Conservation (phyloP, 2,329 filamentous ascomycete genomes). For the Tolypocladium ovalisporum region DNA sequence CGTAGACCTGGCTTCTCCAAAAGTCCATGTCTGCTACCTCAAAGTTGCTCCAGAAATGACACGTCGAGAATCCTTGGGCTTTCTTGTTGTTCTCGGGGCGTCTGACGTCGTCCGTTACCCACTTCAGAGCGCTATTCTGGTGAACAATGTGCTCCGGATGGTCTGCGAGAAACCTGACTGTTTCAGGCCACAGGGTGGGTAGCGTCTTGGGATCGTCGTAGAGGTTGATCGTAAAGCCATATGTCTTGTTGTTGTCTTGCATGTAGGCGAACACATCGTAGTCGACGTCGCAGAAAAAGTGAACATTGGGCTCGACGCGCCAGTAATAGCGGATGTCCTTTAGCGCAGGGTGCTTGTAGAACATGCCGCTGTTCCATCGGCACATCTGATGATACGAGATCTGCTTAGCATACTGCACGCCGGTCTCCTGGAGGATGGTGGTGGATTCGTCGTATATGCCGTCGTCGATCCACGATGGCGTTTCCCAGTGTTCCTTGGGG, state of each 20-base stretch:
- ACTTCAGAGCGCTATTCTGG: constrained; percentile 74
- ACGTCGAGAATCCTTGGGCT: constrained; percentile 92
- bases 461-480: constrained; percentile 83
- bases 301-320: constrained; percentile 96
- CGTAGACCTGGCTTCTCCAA: constrained; percentile 81
- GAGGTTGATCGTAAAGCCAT: constrained; percentile 95
- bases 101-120: constrained; percentile 69
- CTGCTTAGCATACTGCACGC: constrained; percentile 83
- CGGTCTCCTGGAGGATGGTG: constrained; percentile 68
- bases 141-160: constrained; percentile 67
- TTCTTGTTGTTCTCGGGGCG: constrained; percentile 70
- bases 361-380: constrained; percentile 95
- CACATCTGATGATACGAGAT: constrained; percentile 98
- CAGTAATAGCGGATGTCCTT: constrained; percentile 83
- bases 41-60: constrained; percentile 99
- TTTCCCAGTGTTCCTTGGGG: constrained; percentile 89
- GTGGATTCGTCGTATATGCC: constrained; percentile 80
- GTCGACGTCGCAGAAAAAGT: constrained; percentile 98
- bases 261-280: constrained; percentile 98
- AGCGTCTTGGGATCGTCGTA: constrained; percentile 87
- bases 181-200: constrained; percentile 89
- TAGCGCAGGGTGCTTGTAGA: constrained; percentile 91
- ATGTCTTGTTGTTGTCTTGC: constrained; percentile 97
- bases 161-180: constrained; percentile 75
- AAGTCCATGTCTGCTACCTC: constrained; percentile 91